Conservation (phyloP, 78 protist genomes). For the Dictyostelium discoideum region DNA sequence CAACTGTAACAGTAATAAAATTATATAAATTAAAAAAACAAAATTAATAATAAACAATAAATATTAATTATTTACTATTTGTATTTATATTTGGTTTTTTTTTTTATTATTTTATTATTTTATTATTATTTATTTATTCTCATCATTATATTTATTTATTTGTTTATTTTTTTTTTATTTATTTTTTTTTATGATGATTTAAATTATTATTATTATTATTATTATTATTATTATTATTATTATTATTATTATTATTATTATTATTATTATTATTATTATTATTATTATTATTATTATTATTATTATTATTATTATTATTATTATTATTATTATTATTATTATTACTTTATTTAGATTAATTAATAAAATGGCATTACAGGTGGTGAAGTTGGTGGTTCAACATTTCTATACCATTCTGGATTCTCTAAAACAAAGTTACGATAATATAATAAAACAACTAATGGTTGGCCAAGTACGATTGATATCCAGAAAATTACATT, state of each 20-base stretch:
- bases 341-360: background rate
- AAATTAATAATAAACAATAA: background rate
- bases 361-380: slow-evolving; percentile 17
- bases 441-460: slow-evolving; percentile 73
- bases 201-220: background rate
- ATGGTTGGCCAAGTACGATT: slow-evolving; percentile 81
- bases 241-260: background rate
- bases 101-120: too few species aligned
- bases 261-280: background rate
- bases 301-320: background rate
- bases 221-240: background rate
- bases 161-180: background rate
- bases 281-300: background rate
- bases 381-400: background rate
- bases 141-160: background rate
- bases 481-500: slow-evolving; percentile 80
- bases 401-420: slow-evolving; percentile 43
- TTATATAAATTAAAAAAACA: background rate
- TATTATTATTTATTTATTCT: background rate
- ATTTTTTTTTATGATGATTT: background rate
- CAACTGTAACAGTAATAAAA: background rate
- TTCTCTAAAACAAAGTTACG: slow-evolving; percentile 60
- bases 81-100: background rate
- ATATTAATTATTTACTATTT: background rate
- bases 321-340: background rate